Base-by-base conservation (phyloP, 768 basidiomycete species). In the Udeniomyces megalosporus region DNA sequence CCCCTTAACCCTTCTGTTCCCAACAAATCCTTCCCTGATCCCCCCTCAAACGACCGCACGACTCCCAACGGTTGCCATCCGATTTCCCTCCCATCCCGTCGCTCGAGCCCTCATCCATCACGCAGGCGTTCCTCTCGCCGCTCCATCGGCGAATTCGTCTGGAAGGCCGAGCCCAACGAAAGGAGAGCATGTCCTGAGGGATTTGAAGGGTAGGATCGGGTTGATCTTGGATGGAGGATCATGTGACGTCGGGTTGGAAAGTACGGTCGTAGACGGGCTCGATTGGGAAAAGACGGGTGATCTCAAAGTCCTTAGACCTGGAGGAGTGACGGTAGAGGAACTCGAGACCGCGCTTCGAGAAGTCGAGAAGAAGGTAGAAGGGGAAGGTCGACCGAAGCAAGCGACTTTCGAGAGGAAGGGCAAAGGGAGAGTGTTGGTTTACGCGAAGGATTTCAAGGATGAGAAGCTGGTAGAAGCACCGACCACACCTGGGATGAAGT, bases 401-500 rank as follows among this genome's bases (percentile, higher is more conserved):
- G 31, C 29, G 34, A n/a, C n/a, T n/a, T n/a, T n/a, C n/a, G n/a
- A n/a, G n/a, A 51, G 55, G 20, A 60, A 38, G 58, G n/a, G n/a
- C n/a, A n/a, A n/a, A n/a, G 26, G 64, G 32, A 54, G 55, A 44
- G 62, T 57, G 45, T 55, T 61, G 11, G 67, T 67, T 20, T 67
- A 89, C 70, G 78, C 80, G 57, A 80, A 87, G 14, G 88, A 93
- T 72, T 92, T 83, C 69, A 68, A 75, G 34, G 86, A 86, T 69
- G 77, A 80, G 44, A 73, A 72, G n/a, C 76, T 86, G 61, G 87
- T 89, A 71, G 76, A 77, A 44, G 80, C 83, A 0, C 95, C 95
- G 10, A 90, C 89, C 8, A 97, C 95, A 0, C 95, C 95, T 2
- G 95, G 95, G 34, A 95, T 96, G 92, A 99, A 99, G 75, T 99